A percentile compares a stretch with the other conserved stretches of the same genome.
Conservation (phyloP, 805 yeast genomes). For the Vanderwaltozyma polyspora region DNA sequence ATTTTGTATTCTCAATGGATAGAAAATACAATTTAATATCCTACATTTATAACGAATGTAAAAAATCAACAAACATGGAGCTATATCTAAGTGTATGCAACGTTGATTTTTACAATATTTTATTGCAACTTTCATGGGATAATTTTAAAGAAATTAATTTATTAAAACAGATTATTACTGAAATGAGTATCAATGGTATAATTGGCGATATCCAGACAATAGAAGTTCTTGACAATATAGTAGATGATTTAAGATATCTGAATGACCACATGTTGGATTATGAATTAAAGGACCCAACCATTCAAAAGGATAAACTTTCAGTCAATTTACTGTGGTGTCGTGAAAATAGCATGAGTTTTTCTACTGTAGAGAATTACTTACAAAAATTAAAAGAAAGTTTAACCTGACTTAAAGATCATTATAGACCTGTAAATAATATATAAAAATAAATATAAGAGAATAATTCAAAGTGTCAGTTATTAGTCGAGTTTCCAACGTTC, state of each 20-base stretch:
- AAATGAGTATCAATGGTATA: constrained; percentile 26
- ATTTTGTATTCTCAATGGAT: constrained; percentile 13
- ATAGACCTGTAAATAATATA: neutral
- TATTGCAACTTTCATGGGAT: constrained; percentile 22
- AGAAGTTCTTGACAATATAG: constrained; percentile 14
- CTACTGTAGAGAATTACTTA: constrained; percentile 16
- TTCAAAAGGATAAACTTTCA: neutral
- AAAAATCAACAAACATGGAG: constrained; percentile 16
- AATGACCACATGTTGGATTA: constrained; percentile 18
- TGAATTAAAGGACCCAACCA: neutral
- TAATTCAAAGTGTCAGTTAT: neutral
- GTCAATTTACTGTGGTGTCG: constrained; percentile 20
- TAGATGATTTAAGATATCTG: constrained; percentile 11
- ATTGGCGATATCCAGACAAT: constrained; percentile 23
- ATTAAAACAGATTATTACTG: constrained; percentile 13
- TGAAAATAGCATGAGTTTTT: constrained; percentile 13
- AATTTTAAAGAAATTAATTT: constrained; percentile 17
- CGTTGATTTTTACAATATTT: constrained; percentile 21
- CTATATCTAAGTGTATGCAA: constrained; percentile 23
- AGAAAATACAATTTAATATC: constrained; percentile 18
- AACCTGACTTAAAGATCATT: neutral
- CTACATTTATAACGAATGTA: constrained; percentile 21
- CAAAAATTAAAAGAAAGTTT: constrained; percentile 13
- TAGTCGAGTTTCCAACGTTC: no score
- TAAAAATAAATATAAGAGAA: neutral